These are phyloP conservation scores for Elongisporangium senticosum DNA, from an alignment of 352 stramenopile genomes.

Conservation along the genomic window DNA sequence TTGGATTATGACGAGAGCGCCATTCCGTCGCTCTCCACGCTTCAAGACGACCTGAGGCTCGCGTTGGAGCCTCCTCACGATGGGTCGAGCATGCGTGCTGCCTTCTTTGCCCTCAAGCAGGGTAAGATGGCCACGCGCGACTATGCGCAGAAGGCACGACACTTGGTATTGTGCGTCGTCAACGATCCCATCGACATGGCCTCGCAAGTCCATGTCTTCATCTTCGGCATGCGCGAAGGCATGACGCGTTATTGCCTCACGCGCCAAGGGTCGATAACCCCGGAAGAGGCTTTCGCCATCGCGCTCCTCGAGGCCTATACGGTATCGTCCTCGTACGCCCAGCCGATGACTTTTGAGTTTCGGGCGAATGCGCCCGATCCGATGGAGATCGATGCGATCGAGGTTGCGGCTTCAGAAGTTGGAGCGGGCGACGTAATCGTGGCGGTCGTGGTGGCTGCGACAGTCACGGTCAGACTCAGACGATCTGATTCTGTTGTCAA, in stretches of 20 bases:
- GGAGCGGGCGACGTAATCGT: neutral
- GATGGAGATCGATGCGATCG: conserved; percentile 16
- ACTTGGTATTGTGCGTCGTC: conserved; percentile 9
- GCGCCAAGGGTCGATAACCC: conserved; percentile 2
- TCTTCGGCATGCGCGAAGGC: conserved; percentile 8
- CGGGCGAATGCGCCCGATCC: conserved; percentile 1
- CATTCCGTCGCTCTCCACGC: conserved; percentile 5
- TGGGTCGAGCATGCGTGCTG: conserved; percentile 6
- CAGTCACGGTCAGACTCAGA: neutral
- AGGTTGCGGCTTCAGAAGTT: neutral
- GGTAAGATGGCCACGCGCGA: conserved; percentile 13
- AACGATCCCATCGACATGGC: conserved; percentile 10
- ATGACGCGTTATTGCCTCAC: conserved; percentile 9
- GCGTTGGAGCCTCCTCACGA: conserved; percentile 17
- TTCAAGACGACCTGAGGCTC: conserved; percentile 10
- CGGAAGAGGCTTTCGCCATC: conserved; percentile 8
- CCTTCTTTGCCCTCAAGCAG: conserved; percentile 14
- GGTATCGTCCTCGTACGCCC: conserved; percentile 4
- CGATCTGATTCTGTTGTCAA: conserved; percentile 7
- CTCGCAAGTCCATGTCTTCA: conserved; percentile 12
- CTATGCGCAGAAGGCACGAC: conserved; percentile 9
- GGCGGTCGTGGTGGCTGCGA: neutral
- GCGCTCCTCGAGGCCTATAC: conserved; percentile 14
- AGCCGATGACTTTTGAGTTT: neutral
- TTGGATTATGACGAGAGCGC: too few species aligned